phyloP scores from a whole-genome alignment of 2,329 filamentous ascomycete genomes.

The Diaporthe amygdali region DNA sequence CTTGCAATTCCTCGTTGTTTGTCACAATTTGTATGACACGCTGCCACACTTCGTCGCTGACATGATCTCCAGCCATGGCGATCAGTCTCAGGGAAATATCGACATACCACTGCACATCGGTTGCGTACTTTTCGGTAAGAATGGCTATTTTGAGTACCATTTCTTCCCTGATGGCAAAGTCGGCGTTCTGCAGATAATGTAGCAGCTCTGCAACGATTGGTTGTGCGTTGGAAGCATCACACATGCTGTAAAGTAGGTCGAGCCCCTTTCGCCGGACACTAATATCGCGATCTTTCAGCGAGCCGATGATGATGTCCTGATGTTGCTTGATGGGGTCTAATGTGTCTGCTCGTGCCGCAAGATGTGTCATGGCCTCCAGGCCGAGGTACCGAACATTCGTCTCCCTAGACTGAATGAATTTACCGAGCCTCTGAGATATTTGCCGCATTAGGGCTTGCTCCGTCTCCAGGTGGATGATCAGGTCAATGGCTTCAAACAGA shows the following conservation, averaged over 20 bases:
- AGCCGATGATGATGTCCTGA: conserved; percentile 93
- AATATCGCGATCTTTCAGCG: conserved; percentile 93
- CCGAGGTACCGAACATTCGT: conserved; percentile 97
- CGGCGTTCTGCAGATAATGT: conserved; percentile 92
- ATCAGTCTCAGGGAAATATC: conserved; percentile 95
- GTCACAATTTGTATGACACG: conserved; percentile 98
- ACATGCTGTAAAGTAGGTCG: conserved; percentile 99
- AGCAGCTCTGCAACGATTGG: conserved; percentile 93
- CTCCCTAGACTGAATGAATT: conserved; percentile 95
- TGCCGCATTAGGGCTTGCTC: conserved; percentile 96
- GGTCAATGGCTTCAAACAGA: conserved; percentile 96
- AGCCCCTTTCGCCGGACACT: conserved; percentile 95
- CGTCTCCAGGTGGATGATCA: conserved; percentile 96
- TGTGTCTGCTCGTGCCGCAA: conserved; percentile 91
- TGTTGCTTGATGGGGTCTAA: conserved; percentile 98
- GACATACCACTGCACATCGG: conserved; percentile 98
- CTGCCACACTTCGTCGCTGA: conserved; percentile 99
- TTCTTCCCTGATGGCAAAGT: conserved; percentile 97
- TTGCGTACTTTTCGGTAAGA: conserved; percentile 96
- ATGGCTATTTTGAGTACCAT: conserved; percentile 99
- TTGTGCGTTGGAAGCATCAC: conserved; percentile 91
- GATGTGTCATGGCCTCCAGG: conserved; percentile 96
- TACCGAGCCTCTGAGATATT: conserved; percentile 87
- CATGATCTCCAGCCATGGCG: conserved; percentile 95
- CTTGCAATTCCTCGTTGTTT: conserved; percentile 97